Base-by-base conservation (phyloP, 805 yeast species). In the Alloascoidea africana region DNA sequence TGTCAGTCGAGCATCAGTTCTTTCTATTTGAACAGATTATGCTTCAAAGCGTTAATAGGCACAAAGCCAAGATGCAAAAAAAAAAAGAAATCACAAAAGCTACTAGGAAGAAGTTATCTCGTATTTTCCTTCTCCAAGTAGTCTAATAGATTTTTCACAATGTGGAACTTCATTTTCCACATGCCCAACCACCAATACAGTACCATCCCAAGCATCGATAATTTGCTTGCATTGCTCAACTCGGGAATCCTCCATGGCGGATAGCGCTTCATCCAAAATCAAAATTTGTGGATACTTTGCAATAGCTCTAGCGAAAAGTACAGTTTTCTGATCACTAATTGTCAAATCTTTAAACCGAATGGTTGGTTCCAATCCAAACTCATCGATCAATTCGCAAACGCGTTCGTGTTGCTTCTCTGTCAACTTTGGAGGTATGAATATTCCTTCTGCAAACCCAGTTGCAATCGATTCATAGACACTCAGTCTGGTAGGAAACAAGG, bases 181-280 rank as follows among this genome's bases (percentile, higher is more conserved):
- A 54, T 89, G 98, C 0, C 94, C 94, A 16, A 91, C 80, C 0
- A 80, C 64, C 27, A 89, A 64, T 2, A 77, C 74, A 0, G 95
- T 76, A 0, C 93, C 82, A 2, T 70, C 66, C 69, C 76, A 75
- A 36, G 59, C 50, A 27, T 68, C 58, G 13, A 73, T 54, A 4
- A 74, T 46, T 19, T 60, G 59, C 46, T 75, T 75, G 39, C 85
- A 79, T 36, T 59, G 63, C 32, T 62, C 61, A 41, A 77, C 63
- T 23, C 70, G 65, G 15, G 64, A 69, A 38, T 73, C 76, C 32
- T 79, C 82, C 91, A 89, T 83, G 13, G 86, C 93, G 16, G 94
- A 82, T 41, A 89, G 73, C 0, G 97, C 94, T 60, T 89, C 98
- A 55, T 89, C 98, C 2, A 89, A 60, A 35, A 89, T 78, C 38